Evolutionary conservation across 108 stramenopile genomes (phyloP).

Genomic region (Fistulifera pelliculosa): DNA sequence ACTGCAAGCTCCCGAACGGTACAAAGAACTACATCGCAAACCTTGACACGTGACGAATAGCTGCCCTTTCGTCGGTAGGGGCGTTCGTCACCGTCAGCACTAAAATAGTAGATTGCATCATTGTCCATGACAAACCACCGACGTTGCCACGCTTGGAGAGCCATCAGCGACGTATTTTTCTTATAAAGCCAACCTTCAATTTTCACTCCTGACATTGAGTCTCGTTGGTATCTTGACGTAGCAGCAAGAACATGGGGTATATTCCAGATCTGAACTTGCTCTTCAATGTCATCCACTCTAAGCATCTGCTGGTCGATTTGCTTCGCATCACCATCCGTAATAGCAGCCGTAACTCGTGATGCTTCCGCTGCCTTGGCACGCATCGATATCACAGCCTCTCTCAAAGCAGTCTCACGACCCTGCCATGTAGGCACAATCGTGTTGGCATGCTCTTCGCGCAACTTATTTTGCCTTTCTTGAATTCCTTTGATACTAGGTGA

Average conservation of each 20-base stretch:
- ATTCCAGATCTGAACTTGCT: conserved; percentile 65
- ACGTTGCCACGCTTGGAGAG: conserved; percentile 60
- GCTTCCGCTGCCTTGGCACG: conserved; percentile 38
- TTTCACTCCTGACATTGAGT: conserved; percentile 61
- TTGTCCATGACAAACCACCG: conserved; percentile 86
- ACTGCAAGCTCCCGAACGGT: conserved; percentile 75
- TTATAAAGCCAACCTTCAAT: conserved; percentile 88
- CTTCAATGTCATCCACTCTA: conserved; percentile 62
- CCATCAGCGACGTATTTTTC: conserved; percentile 53
- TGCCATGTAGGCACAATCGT: conserved; percentile 55
- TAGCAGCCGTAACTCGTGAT: conserved; percentile 37
- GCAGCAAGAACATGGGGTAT: conserved; percentile 52
- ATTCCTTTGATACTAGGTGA: conserved; percentile 45
- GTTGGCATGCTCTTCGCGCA: conserved; percentile 42
- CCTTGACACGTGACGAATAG: conserved; percentile 64
- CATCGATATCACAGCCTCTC: conserved; percentile 41
- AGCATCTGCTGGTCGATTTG: conserved; percentile 42
- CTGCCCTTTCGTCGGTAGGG: conserved; percentile 13
- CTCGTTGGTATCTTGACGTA: conserved; percentile 60
- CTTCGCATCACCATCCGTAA: conserved; percentile 45
- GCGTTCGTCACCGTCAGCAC: conserved; percentile 33
- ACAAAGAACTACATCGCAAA: conserved; percentile 89
- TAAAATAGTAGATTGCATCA: conserved; percentile 72
- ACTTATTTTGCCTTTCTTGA: conserved; percentile 53
- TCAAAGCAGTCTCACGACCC: conserved; percentile 48